Percentiles rank a stretch among this genome's conserved stretches.
Evolutionary conservation across 805 yeast genomes (phyloP).

Genomic region (Candida hungchunana): DNA sequence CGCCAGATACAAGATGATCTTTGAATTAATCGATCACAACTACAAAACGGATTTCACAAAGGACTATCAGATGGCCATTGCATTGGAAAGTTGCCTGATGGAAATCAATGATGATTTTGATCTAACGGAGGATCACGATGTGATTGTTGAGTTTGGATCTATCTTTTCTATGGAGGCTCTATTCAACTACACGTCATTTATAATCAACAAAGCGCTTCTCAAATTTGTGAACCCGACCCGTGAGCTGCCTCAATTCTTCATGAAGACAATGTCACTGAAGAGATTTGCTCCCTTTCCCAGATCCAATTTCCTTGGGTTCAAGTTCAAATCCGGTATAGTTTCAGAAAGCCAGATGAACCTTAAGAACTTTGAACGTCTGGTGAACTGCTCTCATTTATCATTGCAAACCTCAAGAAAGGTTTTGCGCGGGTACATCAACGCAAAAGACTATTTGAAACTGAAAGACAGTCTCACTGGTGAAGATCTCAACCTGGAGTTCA

Average conservation of each 20-base stretch:
- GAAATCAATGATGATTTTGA: conserved; percentile 13
- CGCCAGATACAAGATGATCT: conserved; percentile 22
- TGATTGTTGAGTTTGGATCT: conserved; percentile 21
- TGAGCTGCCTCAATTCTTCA: conserved; percentile 8
- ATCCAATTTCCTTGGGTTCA: conserved; percentile 20
- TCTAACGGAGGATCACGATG: conserved; percentile 12
- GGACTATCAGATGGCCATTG: conserved; percentile 17
- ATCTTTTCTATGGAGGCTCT: conserved; percentile 18
- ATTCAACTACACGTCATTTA: conserved; percentile 14
- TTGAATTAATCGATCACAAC: conserved; percentile 27
- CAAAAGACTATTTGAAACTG: conserved; percentile 5
- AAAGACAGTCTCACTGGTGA: conserved; percentile 6
- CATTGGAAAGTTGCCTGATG: conserved; percentile 14
- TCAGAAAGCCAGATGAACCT: conserved; percentile 13
- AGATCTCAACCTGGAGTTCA: conserved; percentile 12
- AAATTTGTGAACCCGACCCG: conserved; percentile 15
- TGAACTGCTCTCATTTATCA: conserved; percentile 12
- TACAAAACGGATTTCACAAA: conserved; percentile 15
- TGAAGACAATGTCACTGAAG: conserved; percentile 10
- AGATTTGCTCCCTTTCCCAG: conserved; percentile 27
- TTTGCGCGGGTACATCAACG: conserved; percentile 3
- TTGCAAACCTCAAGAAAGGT: conserved; percentile 10
- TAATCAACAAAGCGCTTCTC: conserved; percentile 15
- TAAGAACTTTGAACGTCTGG: conserved; percentile 15
- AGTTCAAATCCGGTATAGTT: conserved; percentile 1